Conservation (phyloP, 495 filamentous ascomycete genomes). For the Penicillium coffeae region DNA sequence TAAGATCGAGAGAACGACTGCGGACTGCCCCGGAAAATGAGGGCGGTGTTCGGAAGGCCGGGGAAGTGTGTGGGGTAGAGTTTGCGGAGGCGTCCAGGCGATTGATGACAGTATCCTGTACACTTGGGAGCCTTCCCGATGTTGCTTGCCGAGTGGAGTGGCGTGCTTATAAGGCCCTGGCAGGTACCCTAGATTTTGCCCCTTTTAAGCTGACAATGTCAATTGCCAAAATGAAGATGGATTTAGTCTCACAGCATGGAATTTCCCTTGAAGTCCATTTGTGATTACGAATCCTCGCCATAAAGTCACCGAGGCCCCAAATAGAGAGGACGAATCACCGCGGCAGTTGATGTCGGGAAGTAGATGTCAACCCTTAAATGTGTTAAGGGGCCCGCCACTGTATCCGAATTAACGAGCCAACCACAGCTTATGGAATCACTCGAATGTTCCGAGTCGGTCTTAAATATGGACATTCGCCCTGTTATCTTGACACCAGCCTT, state of each 20-base stretch:
- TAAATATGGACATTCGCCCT: too few relatives aligned
- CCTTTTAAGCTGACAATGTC: background rate
- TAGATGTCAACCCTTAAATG: background rate
- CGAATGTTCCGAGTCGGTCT: too few relatives aligned
- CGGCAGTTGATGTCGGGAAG: background rate
- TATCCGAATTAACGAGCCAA: background rate
- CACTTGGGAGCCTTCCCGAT: background rate
- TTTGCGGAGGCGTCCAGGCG: conserved; percentile 37
- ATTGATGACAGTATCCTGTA: background rate
- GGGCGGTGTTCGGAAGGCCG: conserved; percentile 33
- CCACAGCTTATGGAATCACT: background rate
- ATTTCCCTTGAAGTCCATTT: too few relatives aligned
- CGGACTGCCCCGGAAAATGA: conserved; percentile 8
- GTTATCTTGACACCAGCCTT: too few relatives aligned
- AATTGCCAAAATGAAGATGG: too few relatives aligned
- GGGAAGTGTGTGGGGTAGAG: conserved; percentile 10
- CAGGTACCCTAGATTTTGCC: background rate
- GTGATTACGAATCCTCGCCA: too few relatives aligned
- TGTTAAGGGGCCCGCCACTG: background rate
- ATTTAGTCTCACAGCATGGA: too few relatives aligned
- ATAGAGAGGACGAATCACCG: background rate
- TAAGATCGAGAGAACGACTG: conserved; percentile 3
- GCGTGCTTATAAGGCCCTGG: background rate
- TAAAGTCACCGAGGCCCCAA: background rate
- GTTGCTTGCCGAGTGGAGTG: background rate